Conservation (phyloP, 1,139 yeast genomes). For the Pneumocystis murina region DNA sequence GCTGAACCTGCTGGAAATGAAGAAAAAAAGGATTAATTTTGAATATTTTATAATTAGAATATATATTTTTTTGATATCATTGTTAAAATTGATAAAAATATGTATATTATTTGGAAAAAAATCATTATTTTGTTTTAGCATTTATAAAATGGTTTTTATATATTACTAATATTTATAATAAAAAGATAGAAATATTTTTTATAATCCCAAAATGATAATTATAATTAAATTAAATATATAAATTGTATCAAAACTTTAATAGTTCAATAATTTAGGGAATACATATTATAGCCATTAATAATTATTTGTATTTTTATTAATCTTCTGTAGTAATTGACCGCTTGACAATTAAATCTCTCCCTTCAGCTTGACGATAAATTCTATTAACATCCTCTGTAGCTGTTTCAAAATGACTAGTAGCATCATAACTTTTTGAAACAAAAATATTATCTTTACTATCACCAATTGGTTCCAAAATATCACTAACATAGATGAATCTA, state of each 20-base stretch:
- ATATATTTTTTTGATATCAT: neutral
- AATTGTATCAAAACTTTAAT: too few relatives aligned
- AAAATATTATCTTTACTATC: slow-evolving; percentile 75
- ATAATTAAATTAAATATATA: too few relatives aligned
- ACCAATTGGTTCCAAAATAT: slow-evolving; percentile 68
- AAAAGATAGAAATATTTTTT: neutral
- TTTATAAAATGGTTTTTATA: neutral
- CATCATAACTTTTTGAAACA: slow-evolving; percentile 80
- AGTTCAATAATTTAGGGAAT: too few relatives aligned
- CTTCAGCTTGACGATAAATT: slow-evolving; percentile 78
- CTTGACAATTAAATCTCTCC: slow-evolving; percentile 22
- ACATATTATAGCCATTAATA: neutral
- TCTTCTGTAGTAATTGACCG: neutral
- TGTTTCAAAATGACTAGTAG: slow-evolving; percentile 88
- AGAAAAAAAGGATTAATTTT: neutral
- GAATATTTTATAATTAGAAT: neutral
- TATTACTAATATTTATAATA: neutral
- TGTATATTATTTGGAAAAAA: neutral
- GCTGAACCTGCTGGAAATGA: neutral
- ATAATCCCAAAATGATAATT: too few relatives aligned
- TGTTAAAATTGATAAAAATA: neutral
- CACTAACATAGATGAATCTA: slow-evolving; percentile 78
- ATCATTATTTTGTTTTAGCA: neutral
- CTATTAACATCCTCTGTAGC: slow-evolving; percentile 96
- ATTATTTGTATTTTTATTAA: neutral